Evolutionary conservation across 371 early-diverging fungal species (phyloP), one percentile per base, ranked within the genome.

Genomic region (Mucor racemosus): DNA sequence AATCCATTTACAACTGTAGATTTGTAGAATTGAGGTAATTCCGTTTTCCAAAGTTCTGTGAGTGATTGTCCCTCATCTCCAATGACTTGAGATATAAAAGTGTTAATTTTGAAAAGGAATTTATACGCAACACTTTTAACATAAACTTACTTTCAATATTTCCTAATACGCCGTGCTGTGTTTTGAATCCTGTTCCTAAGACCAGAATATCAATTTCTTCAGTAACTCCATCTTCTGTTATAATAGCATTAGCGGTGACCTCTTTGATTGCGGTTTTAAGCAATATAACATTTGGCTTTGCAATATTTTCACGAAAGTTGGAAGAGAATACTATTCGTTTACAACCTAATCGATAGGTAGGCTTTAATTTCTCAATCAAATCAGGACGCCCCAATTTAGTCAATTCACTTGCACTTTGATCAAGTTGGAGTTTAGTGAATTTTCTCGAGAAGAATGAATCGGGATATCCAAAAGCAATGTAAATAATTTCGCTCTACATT

Each of bases 171-270:
- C 64, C 64, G 15, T 70, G 78, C 53, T 78, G 78, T 8, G 84
- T 74, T 34, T 84, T 66, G 68, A 85, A 90, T 5, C 90, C 90
- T 26, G 90, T 90, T 1, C 88, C 90, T 35, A 86, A 68, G 13
- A 90, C 72, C 58, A 90, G 42, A 7, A 78, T 79, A 66, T 90
- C 90, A 6, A 85, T 75, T 46, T 81, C 78, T 42, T 69, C 71
- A 7, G 60, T 54, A 6, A 71, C 67, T 1, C 86, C 86, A 65
- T 80, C 75, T 33, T 64, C 67, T 40, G 75, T 70, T 0, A 70
- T 64, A 55, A 88, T 64, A 0, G 76, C 80, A 19, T 75, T 65
- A 17, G 71, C 78, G 58, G 78, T 74, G 56, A 88, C 62, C 7
- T 60, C 41, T 7, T 65, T 31, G 26, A 90, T 83, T 1, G 80